Evolutionary conservation across 768 basidiomycete genomes (phyloP).

Genomic region (Cystofilobasidium macerans): DNA sequence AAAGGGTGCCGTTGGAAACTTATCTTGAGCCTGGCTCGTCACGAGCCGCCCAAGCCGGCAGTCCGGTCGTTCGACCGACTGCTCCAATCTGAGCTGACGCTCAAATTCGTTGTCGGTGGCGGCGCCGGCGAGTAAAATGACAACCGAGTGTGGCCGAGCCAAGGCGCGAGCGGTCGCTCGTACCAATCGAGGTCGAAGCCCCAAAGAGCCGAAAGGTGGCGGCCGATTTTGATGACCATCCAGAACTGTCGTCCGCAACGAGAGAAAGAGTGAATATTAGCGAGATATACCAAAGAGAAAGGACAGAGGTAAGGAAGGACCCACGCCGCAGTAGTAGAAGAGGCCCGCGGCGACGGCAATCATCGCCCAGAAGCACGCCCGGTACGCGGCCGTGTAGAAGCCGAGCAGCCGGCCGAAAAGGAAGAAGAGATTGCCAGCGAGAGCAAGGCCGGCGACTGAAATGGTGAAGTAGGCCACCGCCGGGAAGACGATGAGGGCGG

Average conservation of each 20-base stretch:
- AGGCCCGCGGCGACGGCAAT: background rate
- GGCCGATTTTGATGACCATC: slow-evolving; percentile 2
- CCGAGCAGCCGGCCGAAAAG: background rate
- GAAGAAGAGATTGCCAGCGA: background rate
- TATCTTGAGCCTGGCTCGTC: too few species aligned
- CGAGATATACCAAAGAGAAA: background rate
- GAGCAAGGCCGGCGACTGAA: background rate
- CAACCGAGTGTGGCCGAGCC: background rate
- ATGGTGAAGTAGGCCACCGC: background rate
- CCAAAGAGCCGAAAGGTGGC: background rate
- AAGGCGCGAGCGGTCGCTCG: background rate
- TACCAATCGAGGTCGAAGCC: background rate
- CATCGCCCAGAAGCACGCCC: background rate
- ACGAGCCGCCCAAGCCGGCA: too few species aligned
- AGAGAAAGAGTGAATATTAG: background rate
- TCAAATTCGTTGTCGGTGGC: too few species aligned
- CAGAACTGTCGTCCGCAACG: background rate
- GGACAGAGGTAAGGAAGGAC: background rate
- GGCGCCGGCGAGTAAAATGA: background rate
- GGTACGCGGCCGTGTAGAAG: background rate
- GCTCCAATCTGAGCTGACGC: too few species aligned
- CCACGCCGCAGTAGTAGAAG: background rate
- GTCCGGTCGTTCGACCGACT: too few species aligned
- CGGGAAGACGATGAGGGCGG: background rate
- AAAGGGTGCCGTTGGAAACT: too few species aligned